Conservation (phyloP, 179 eudicot species). For the Corrigiola litoralis region DNA sequence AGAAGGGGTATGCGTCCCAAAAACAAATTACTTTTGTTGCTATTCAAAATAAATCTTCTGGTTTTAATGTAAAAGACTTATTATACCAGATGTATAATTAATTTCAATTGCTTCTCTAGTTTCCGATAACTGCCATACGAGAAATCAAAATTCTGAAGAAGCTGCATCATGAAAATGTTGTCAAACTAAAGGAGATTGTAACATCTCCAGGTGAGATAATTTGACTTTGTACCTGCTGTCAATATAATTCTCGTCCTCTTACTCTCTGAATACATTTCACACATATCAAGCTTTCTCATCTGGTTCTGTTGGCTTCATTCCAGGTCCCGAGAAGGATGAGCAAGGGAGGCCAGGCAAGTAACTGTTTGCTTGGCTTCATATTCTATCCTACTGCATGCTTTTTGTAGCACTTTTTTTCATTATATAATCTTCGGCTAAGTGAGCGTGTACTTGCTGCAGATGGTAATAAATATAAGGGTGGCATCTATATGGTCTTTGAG, state of each 20-base stretch:
- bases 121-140: constrained; percentile 93
- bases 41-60: not conserved
- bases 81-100: not conserved
- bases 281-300: constrained; percentile 1
- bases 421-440: not conserved
- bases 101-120: constrained; percentile 41
- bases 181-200: constrained; percentile 85
- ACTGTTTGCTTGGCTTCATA: not conserved
- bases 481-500: constrained; percentile 97
- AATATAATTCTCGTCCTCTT: not conserved
- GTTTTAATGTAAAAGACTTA: not conserved
- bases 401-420: not conserved
- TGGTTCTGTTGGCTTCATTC: not conserved
- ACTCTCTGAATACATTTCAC: not conserved
- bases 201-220: constrained; percentile 68
- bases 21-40: not conserved
- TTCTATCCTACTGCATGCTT: not conserved
- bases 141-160: constrained; percentile 93
- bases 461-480: constrained; percentile 78
- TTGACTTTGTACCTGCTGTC: not conserved
- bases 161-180: constrained; percentile 92
- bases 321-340: constrained; percentile 90
- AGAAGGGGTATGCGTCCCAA: constrained; percentile 57
- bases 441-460: constrained; percentile 36
- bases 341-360: constrained; percentile 68